phyloP scores from a whole-genome alignment of 192 early-diverging fungal genomes.

The Coemansia sp. region DNA sequence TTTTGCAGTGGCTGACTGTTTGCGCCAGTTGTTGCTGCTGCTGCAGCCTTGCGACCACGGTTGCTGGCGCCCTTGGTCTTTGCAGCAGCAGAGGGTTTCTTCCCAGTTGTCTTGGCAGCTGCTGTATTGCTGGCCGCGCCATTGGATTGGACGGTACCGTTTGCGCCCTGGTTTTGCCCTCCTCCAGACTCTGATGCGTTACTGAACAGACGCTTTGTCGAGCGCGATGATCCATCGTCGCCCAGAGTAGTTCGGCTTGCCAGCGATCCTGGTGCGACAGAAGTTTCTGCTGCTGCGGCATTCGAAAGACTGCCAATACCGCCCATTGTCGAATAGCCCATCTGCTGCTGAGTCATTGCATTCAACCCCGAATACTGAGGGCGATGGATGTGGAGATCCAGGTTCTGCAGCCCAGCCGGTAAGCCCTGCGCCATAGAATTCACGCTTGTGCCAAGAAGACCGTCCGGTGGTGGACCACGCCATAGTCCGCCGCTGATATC shows the following conservation, averaged over 20 bases:
- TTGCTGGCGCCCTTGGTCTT: neutral
- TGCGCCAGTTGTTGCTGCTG: neutral
- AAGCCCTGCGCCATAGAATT: neutral
- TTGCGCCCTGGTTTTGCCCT: neutral
- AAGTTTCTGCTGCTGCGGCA: no score
- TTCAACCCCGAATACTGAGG: neutral
- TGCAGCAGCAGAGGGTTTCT: neutral
- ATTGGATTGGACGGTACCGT: neutral
- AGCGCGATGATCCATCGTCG: neutral
- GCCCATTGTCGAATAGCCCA: neutral
- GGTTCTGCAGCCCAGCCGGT: neutral
- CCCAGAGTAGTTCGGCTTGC: neutral
- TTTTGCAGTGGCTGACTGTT: slow-evolving; percentile 2
- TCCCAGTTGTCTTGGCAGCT: neutral
- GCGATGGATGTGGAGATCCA: slow-evolving; percentile 1
- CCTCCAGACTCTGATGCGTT: neutral
- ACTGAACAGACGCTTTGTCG: slow-evolving; percentile 12
- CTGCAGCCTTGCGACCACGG: slow-evolving; percentile 6
- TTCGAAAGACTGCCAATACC: neutral
- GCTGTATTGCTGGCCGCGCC: neutral
- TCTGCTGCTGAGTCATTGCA: neutral
- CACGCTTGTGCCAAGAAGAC: neutral
- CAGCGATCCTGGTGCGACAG: neutral
- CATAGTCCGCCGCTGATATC: slow-evolving; percentile 29
- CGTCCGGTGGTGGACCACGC: neutral